These are phyloP conservation scores for Calocybe indica DNA, from an alignment of 768 basidiomycete species.

Conservation along the genomic window DNA sequence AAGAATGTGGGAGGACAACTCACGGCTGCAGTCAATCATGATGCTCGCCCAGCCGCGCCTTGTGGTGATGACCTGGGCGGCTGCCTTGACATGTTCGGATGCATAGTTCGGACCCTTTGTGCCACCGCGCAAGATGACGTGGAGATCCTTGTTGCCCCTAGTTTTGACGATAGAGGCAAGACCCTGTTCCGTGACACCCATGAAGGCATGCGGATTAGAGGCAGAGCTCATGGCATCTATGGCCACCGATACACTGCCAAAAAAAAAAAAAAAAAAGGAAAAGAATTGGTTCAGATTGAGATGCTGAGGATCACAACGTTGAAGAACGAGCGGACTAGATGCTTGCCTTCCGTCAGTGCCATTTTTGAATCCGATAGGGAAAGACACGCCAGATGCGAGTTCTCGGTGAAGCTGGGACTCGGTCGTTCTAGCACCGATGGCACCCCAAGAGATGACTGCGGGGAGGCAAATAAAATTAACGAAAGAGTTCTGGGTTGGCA, in stretches of 20 bases:
- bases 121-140: constrained; percentile 94
- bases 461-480: constrained; percentile 4
- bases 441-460: constrained; percentile 82
- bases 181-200: constrained; percentile 85
- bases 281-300: not conserved
- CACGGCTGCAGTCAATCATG: constrained; percentile 87
- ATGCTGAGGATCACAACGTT: not conserved
- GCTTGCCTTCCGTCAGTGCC: constrained; percentile 87
- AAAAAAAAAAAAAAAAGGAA: constrained; percentile 3
- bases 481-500: not conserved
- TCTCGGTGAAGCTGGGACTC: constrained; percentile 97
- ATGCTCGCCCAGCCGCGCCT: constrained; percentile 59
- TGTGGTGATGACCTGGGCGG: constrained; percentile 59
- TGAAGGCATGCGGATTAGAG: constrained; percentile 92
- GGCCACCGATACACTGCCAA: constrained; percentile 69
- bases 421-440: constrained; percentile 96
- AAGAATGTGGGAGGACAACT: constrained; percentile 18
- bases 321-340: not conserved
- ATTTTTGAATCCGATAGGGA: constrained; percentile 99
- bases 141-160: constrained; percentile 78
- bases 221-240: constrained; percentile 96
- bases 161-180: constrained; percentile 96
- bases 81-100: constrained; percentile 62
- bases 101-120: constrained; percentile 88
- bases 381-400: constrained; percentile 91